These are phyloP conservation scores for Apostasia shenzhenica DNA, from an alignment of 106 monocot genomes.

Conservation along the genomic window DNA sequence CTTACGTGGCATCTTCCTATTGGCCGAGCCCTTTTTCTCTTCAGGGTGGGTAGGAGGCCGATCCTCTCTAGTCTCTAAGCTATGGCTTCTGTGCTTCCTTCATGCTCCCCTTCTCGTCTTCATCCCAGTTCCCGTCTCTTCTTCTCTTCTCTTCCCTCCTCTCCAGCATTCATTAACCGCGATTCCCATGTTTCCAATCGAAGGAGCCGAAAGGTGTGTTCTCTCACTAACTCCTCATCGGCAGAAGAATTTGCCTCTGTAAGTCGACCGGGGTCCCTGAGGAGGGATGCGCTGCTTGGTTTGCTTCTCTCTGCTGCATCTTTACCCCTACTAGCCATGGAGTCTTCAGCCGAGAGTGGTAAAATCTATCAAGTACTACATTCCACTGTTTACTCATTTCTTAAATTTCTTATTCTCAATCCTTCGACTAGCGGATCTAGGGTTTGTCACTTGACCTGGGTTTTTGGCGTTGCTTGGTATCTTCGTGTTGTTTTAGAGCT, in stretches of 20 bases:
- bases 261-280: constrained; percentile 11
- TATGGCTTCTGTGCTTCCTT: constrained; percentile 26
- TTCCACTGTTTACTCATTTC: not conserved
- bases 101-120: constrained; percentile 5
- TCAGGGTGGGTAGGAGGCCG: no score
- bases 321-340: constrained; percentile 18
- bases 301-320: constrained; percentile 30
- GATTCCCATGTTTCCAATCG: not conserved
- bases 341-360: constrained; percentile 42
- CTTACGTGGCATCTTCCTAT: no score
- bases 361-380: not conserved
- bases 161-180: not conserved
- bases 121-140: not conserved
- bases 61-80: constrained; percentile 1
- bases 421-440: not conserved
- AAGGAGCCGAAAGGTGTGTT: not conserved
- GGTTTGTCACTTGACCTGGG: not conserved
- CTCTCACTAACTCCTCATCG: not conserved
- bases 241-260: constrained; percentile 6
- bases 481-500: constrained; percentile 25
- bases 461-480: not conserved
- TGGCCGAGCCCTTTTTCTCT: no score
- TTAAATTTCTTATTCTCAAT: not conserved
- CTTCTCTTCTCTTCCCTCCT: not conserved
- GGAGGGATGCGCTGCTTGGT: constrained; percentile 47